Conservation (phyloP, 345 rosid genomes). For the Anacardium occidentale region DNA sequence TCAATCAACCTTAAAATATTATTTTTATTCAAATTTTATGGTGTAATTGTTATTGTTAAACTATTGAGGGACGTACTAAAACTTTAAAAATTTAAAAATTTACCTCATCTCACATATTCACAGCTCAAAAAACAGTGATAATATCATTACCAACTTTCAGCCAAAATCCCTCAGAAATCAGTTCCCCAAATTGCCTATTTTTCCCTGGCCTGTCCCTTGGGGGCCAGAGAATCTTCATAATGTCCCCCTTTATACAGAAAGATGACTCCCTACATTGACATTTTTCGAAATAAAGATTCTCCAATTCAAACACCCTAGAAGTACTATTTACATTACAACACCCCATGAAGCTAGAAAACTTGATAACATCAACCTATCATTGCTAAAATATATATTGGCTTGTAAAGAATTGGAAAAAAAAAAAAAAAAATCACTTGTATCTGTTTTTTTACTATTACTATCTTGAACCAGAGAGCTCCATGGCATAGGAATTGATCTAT, state of each 20-base stretch:
- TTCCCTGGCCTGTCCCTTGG: not conserved
- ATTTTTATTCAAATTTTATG: too few relatives aligned
- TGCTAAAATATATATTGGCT: constrained; percentile 18
- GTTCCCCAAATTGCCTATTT: not conserved
- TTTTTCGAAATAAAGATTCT: not conserved
- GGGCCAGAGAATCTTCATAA: constrained; percentile 18
- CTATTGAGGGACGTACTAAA: too few relatives aligned
- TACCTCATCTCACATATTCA: not conserved
- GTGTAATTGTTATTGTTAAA: too few relatives aligned
- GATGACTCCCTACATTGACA: not conserved
- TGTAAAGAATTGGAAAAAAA: constrained; percentile 26
- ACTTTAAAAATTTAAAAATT: too few relatives aligned
- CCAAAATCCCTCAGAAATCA: constrained; percentile 12
- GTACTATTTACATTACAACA: constrained; percentile 19
- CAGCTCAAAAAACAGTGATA: not conserved
- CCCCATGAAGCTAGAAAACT: not conserved
- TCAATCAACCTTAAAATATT: too few relatives aligned
- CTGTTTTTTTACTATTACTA: constrained; percentile 20
- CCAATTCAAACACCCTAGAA: not conserved
- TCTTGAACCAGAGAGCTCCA: constrained; percentile 97
- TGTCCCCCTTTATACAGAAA: not conserved
- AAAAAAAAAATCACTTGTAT: constrained; percentile 21
- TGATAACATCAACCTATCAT: not conserved
- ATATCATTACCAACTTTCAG: constrained; percentile 2
- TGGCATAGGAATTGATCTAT: constrained; percentile 77